Base-by-base conservation (phyloP, 192 early-diverging fungal genomes). In the Podila epicladia region DNA sequence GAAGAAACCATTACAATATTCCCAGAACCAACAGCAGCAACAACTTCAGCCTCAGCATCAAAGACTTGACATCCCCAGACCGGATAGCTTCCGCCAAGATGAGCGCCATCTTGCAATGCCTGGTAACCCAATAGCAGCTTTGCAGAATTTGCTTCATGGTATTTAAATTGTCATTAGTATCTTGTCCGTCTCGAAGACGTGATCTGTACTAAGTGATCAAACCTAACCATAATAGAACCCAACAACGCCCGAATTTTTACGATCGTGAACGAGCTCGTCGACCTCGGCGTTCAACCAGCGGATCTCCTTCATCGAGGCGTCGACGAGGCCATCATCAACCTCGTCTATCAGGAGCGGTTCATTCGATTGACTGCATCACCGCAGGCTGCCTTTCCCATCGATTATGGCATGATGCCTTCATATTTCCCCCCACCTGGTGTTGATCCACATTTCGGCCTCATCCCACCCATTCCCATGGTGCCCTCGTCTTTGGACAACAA, bases 241-340 rank as follows among this genome's bases (percentile, higher is more conserved):
- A 62, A 48, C 29, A 48, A 31, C 17, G n/a, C 58, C 1, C 59
- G 38, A 7, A 38, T 74, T 28, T 63, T 59, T 17, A 49, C 35
- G 2, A 58, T 74, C 9, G 65, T 74, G 24, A 50, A 68, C 12
- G 33, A 55, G 20, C 17, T 68, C 7, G 22, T 74, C n/a, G 59
- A 48, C 28, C 73, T 67, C 9, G 73, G 65, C 8, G 49, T 74
- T 26, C 41, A 29, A 33, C 65, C 73, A 8, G 60, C 67, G 26
- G 9, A 58, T 5, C 60, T 74, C 31, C 17, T 68, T 32, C 32
- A 63, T 4, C 61, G 48, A 19, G 66, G 66, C 20, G 61, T 74
- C 60, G 65, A 68, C 37, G 20, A 15, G 7, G 22, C 22, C 2
- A 49, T 74, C 24, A 32, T 74, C n/a, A 41, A 62, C 20, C 22